Evolutionary conservation across 2,329 filamentous ascomycete species (phyloP).

Genomic region (Penicillium digitatum): DNA sequence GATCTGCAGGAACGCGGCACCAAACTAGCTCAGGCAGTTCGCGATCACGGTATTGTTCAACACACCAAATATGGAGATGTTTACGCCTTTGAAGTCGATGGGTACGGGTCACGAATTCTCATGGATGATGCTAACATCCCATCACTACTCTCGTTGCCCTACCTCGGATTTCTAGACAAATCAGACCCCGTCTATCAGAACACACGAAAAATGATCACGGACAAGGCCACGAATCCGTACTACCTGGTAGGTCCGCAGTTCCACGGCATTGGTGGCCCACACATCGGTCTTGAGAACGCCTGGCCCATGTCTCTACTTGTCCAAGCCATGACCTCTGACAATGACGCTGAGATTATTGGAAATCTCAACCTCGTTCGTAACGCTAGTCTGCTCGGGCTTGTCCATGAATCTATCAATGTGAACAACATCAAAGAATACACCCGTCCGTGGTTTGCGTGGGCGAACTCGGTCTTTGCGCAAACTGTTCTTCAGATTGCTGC

Average conservation of each 20-base stretch:
- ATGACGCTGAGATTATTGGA: conserved; percentile 72
- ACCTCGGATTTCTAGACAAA: conserved; percentile 55
- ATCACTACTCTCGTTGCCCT: conserved; percentile 57
- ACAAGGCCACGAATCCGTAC: conserved; percentile 78
- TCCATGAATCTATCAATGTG: conserved; percentile 92
- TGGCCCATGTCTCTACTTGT: conserved; percentile 97
- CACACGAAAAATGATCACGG: conserved; percentile 77
- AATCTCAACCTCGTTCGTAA: conserved; percentile 71
- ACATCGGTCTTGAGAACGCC: conserved; percentile 77
- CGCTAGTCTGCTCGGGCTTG: conserved; percentile 70
- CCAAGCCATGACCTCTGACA: conserved; percentile 81
- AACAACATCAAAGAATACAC: conserved; percentile 68
- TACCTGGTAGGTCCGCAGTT: conserved; percentile 74
- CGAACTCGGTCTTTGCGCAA: conserved; percentile 91
- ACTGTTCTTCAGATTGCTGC: conserved; percentile 86
- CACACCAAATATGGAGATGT: conserved; percentile 53
- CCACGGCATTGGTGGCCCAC: conserved; percentile 79
- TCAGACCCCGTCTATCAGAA: conserved; percentile 75
- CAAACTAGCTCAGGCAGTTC: conserved; percentile 69
- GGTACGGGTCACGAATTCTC: conserved; percentile 58
- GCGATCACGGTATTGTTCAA: conserved; percentile 70
- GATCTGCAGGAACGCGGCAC: conserved; percentile 56
- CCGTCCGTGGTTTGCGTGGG: conserved; percentile 95
- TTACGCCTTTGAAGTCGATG: conserved; percentile 63
- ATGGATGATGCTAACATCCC: conserved; percentile 67